These are phyloP conservation scores for Inonotus obliquus DNA, from an alignment of 1,284 basidiomycete genomes.

Conservation along the genomic window DNA sequence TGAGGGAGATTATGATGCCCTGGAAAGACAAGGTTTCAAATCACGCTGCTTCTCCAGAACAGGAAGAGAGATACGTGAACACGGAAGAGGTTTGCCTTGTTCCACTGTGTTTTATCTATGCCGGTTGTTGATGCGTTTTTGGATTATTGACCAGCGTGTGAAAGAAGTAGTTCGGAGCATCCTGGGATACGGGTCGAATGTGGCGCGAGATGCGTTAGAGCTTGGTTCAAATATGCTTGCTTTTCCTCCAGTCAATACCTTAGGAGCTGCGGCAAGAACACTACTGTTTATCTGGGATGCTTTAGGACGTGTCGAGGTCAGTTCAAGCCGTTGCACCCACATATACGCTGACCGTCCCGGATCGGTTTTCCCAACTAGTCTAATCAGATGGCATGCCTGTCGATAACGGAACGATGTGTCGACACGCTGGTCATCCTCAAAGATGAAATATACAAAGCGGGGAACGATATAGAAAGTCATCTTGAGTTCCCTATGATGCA, in stretches of 20 bases:
- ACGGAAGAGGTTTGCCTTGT: slow-evolving; percentile 1
- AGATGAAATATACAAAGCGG: slow-evolving; percentile 39
- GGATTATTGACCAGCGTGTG: not conserved
- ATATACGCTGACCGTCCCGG: not conserved
- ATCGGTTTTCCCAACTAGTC: slow-evolving; percentile 38
- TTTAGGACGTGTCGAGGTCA: slow-evolving; percentile 53
- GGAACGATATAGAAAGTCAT: slow-evolving; percentile 30
- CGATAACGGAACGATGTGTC: slow-evolving; percentile 47
- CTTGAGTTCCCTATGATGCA: slow-evolving; percentile 37
- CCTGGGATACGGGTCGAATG: slow-evolving; percentile 37
- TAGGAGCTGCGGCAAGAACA: slow-evolving; percentile 45
- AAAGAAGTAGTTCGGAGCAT: slow-evolving; percentile 32
- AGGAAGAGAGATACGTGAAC: slow-evolving; percentile 2
- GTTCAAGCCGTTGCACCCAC: slow-evolving; percentile 24
- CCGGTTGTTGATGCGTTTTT: not conserved
- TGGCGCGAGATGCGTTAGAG: slow-evolving; percentile 43
- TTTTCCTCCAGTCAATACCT: slow-evolving; percentile 50
- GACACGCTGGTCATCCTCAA: slow-evolving; percentile 40
- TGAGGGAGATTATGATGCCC: not conserved
- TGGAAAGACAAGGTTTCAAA: not conserved
- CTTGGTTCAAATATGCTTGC: slow-evolving; percentile 43
- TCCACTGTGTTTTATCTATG: not conserved
- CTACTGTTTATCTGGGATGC: slow-evolving; percentile 59
- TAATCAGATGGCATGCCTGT: slow-evolving; percentile 37
- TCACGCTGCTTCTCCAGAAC: slow-evolving; percentile 5